Percentiles rank a stretch among this genome's conserved stretches.
Conservation (phyloP, 2,329 filamentous ascomycete genomes). For the Ophiognomonia clavigignenti-juglandacearum region DNA sequence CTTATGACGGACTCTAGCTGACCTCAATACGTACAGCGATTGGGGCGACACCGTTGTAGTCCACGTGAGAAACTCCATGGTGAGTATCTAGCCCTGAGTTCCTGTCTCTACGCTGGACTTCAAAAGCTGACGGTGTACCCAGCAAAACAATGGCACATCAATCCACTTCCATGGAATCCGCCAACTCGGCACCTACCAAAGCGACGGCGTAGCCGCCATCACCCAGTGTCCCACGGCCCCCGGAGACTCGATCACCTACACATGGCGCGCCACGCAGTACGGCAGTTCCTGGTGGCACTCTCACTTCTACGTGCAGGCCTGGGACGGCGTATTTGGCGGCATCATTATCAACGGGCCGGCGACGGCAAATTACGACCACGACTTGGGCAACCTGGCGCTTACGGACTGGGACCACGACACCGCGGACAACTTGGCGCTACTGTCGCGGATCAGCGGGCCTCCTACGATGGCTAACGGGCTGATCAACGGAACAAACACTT, state of each 20-base stretch:
- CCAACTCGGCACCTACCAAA: slow-evolving; percentile 35
- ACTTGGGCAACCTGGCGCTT: slow-evolving; percentile 36
- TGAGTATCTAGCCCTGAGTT: not conserved
- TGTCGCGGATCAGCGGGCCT: slow-evolving; percentile 39
- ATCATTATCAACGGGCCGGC: slow-evolving; percentile 41
- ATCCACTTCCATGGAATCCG: slow-evolving; percentile 45
- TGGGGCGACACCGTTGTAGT: slow-evolving; percentile 47
- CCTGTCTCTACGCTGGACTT: not conserved
- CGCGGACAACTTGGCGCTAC: slow-evolving; percentile 28
- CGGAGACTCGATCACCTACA: slow-evolving; percentile 37
- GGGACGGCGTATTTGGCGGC: slow-evolving; percentile 41
- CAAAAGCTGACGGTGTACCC: slow-evolving; percentile 38
- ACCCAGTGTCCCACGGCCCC: slow-evolving; percentile 42
- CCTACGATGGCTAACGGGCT: slow-evolving; percentile 36
- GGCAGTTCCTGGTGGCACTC: slow-evolving; percentile 32
- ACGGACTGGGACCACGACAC: slow-evolving; percentile 2
- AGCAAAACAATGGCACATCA: slow-evolving; percentile 39
- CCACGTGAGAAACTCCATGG: slow-evolving; percentile 19
- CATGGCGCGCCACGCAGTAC: slow-evolving; percentile 28
- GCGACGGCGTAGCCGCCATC: slow-evolving; percentile 36
- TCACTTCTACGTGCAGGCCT: slow-evolving; percentile 27
- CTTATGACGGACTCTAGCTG: slow-evolving; percentile 1
- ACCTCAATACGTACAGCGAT: too few relatives aligned
- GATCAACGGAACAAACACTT: slow-evolving; percentile 22
- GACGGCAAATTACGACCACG: slow-evolving; percentile 40